These are phyloP conservation scores for Argentina anserina DNA, from an alignment of 306 rosid species.

Conservation along the genomic window DNA sequence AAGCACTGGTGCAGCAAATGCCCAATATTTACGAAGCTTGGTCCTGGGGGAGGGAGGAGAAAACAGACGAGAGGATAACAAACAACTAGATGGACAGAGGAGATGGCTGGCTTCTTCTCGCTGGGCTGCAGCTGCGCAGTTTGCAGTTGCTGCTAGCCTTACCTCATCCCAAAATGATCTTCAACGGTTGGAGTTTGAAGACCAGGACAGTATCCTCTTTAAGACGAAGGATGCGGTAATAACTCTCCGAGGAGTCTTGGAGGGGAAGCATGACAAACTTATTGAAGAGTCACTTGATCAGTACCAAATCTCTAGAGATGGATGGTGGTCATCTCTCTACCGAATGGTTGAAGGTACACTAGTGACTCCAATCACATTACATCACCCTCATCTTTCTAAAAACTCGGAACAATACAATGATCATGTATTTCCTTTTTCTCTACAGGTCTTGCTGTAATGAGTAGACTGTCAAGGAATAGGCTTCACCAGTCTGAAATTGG, in stretches of 20 bases:
- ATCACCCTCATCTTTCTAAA: not conserved
- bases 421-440: not conserved
- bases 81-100: constrained; percentile 37
- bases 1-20: constrained; percentile 83
- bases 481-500: constrained; percentile 48
- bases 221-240: constrained; percentile 64
- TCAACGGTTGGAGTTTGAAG: constrained; percentile 48
- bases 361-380: not conserved
- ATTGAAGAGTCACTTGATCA: constrained; percentile 54
- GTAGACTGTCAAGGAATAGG: constrained; percentile 65
- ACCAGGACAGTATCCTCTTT: constrained; percentile 41
- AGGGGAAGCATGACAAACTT: constrained; percentile 70
- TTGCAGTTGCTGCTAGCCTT: constrained; percentile 76
- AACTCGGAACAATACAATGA: not conserved
- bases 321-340: constrained; percentile 82
- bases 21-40: constrained; percentile 63
- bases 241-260: constrained; percentile 74
- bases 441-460: constrained; percentile 77
- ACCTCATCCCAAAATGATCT: constrained; percentile 75
- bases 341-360: constrained; percentile 80
- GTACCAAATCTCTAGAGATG: constrained; percentile 49
- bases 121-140: constrained; percentile 88
- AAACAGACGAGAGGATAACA: constrained; percentile 38
- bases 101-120: constrained; percentile 50
- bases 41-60: constrained; percentile 45